Evolutionary conservation across 2,329 filamentous ascomycete species (phyloP), one percentile per base, ranked within the genome.

Genomic region (Penicillium sp.): DNA sequence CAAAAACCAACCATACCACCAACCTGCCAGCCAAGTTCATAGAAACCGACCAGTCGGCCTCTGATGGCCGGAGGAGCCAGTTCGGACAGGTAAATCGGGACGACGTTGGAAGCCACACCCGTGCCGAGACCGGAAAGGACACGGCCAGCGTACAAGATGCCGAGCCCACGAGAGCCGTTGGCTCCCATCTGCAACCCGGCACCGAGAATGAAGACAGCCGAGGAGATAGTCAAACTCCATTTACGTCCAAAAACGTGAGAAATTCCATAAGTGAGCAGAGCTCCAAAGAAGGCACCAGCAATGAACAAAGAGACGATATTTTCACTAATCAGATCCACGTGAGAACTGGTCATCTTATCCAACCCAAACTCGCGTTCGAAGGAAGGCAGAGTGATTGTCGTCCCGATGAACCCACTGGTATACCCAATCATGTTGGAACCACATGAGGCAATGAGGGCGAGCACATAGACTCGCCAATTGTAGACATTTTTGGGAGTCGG

Each of bases 271-370:
- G 81, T 83, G 49, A 76, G 73, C 17, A 87, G 64, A 22, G 81
- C 80, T 48, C 86, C 85, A 60, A 89, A 88, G 72, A 90, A 88
- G 53, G 85, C 85, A 53, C 85, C 85, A 17, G 85, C 86, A 66
- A 89, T 85, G 71, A 87, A 88, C 33, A 85, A 77, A 10, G 83
- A 87, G 46, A 88, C 85, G 53, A 88, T 87, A 64, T 88, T 89
- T 57, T 82, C 73, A 62, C 82, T 83, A 44, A 85, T 73, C 13
- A 85, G 68, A 26, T 79, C 77, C 24, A 82, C 70, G 15, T 78
- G 62, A 3, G 60, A 48, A 0, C 64, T 47, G 4, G 65, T 67
- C 68, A 81, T 77, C 2, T 71, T 61, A 8, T 69, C 72, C 53
- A 89, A 80, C 6, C 72, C 63, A 62, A 90, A 90, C 63, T 90